Evolutionary conservation across 1,284 basidiomycete genomes (phyloP).

Genomic region (Calocybe gambosa): DNA sequence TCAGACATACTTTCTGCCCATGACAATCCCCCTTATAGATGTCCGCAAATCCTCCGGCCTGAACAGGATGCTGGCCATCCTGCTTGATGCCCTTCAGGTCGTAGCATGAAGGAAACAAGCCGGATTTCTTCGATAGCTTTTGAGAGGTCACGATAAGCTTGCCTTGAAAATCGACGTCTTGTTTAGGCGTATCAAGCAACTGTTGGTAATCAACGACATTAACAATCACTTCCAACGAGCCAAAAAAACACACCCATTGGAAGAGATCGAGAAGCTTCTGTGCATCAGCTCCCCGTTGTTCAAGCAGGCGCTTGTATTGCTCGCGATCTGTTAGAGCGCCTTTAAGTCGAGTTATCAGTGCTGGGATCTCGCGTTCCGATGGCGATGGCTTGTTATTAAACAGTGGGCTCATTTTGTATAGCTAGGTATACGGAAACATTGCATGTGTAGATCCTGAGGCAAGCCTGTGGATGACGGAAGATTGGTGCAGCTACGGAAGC

Average conservation of each 20-base stretch:
- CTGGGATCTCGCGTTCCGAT: neutral
- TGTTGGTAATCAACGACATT: too few species aligned
- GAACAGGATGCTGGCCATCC: neutral
- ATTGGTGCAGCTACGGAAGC: too few species aligned
- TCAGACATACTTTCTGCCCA: neutral
- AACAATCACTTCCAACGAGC: too few species aligned
- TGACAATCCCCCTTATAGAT: neutral
- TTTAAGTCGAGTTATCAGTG: neutral
- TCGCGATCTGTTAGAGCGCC: neutral
- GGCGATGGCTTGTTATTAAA: slow-evolving; percentile 7
- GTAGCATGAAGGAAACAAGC: neutral
- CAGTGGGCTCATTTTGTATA: too few species aligned
- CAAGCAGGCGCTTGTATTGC: neutral
- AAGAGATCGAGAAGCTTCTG: neutral
- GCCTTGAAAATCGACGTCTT: too few species aligned
- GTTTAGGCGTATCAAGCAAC: too few species aligned
- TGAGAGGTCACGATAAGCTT: neutral
- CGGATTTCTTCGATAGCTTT: neutral
- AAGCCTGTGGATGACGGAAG: too few species aligned
- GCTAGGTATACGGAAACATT: too few species aligned
- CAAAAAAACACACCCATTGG: neutral
- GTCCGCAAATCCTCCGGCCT: neutral
- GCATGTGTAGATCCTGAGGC: too few species aligned
- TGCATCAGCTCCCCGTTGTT: neutral
- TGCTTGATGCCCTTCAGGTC: neutral